These are phyloP conservation scores for Zanthoxylum bungeanum DNA, from an alignment of 345 rosid species.

Conservation along the genomic window DNA sequence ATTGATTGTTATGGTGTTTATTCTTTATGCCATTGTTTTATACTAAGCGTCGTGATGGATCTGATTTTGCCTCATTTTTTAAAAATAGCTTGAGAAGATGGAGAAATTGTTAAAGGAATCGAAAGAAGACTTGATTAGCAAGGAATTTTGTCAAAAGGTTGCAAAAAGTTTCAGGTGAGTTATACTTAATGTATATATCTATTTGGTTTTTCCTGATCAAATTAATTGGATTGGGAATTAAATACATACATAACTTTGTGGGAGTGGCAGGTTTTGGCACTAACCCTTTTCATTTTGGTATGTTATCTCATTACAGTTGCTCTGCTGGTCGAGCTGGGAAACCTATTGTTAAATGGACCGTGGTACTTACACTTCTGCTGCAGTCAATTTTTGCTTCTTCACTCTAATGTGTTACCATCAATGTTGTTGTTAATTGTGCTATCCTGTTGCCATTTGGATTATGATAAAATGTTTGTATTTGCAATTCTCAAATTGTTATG, in stretches of 20 bases:
- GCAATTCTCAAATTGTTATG: background rate
- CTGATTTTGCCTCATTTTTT: background rate
- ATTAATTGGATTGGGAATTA: background rate
- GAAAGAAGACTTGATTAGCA: constrained; percentile 26
- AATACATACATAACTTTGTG: background rate
- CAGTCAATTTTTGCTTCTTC: constrained; percentile 2
- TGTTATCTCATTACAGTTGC: constrained; percentile 32
- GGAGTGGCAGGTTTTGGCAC: background rate
- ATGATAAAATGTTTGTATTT: background rate
- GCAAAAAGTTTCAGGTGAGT: constrained; percentile 59
- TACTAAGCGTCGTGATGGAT: background rate
- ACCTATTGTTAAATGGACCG: constrained; percentile 55
- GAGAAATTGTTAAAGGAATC: constrained; percentile 42
- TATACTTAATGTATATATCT: background rate
- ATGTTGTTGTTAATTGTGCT: background rate
- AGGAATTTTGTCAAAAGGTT: constrained; percentile 50
- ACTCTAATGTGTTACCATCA: background rate
- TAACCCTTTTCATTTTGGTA: constrained; percentile 12
- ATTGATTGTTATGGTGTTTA: no score
- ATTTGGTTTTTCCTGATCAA: background rate
- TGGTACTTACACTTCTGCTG: constrained; percentile 31
- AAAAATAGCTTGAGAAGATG: constrained; percentile 46
- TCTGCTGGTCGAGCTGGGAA: constrained; percentile 72
- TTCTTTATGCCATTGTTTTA: background rate
- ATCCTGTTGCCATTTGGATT: background rate